These are phyloP conservation scores for Saccharomycopsis sp. DNA, from an alignment of 805 yeast species.

Conservation along the genomic window DNA sequence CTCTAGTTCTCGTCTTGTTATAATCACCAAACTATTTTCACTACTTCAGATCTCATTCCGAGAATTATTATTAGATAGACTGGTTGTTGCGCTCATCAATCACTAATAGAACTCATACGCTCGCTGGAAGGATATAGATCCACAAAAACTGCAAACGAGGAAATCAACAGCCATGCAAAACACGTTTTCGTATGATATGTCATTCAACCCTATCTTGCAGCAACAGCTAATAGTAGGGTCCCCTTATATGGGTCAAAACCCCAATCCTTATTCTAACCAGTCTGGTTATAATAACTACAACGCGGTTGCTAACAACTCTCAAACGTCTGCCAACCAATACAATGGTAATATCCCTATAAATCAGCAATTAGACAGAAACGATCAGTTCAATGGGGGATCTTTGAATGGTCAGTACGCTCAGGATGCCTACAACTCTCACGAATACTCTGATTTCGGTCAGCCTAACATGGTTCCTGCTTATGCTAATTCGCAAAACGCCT, in stretches of 20 bases:
- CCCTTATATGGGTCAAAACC: constrained; percentile 18
- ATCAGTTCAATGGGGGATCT: constrained; percentile 4
- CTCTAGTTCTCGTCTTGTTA: not conserved
- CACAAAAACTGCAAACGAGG: too few species aligned
- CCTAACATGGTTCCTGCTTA: constrained; percentile 5
- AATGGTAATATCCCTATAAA: not conserved
- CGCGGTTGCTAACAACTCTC: constrained; percentile 6
- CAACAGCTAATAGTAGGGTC: constrained; percentile 17
- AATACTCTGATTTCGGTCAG: constrained; percentile 2
- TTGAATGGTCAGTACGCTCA: constrained; percentile 7
- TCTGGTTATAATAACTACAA: constrained; percentile 7
- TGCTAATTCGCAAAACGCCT: constrained; percentile 9
- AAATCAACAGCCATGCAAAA: constrained; percentile 11
- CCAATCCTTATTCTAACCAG: constrained; percentile 12
- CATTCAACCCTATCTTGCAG: constrained; percentile 20
- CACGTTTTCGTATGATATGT: constrained; percentile 14
- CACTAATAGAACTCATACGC: too few species aligned
- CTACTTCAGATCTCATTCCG: too few species aligned
- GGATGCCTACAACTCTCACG: constrained; percentile 8
- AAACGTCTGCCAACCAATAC: constrained; percentile 4
- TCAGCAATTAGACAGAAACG: constrained; percentile 5
- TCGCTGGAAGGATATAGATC: too few species aligned
- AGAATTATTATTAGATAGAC: too few species aligned
- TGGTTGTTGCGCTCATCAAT: too few species aligned
- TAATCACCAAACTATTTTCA: too few species aligned